Conservation (phyloP, 2,329 filamentous ascomycete genomes). For the Colletotrichum aenigma region DNA sequence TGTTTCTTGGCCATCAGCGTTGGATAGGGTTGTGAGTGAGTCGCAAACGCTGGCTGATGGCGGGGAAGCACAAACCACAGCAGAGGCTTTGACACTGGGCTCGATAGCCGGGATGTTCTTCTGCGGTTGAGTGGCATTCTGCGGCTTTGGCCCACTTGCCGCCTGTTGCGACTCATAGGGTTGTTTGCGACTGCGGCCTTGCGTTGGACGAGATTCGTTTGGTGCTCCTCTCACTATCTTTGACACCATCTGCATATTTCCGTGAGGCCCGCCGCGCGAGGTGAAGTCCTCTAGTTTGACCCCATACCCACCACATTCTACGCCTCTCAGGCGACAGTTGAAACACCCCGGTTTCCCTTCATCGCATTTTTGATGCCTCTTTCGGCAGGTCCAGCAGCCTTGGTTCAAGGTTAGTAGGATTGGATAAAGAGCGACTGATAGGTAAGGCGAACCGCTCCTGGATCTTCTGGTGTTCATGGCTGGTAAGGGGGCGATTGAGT, state of each 20-base stretch:
- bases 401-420: background rate
- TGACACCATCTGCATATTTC: background rate
- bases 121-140: background rate
- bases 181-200: background rate
- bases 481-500: background rate
- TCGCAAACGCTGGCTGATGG: background rate
- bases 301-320: background rate
- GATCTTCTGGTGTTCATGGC: background rate
- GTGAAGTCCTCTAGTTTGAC: background rate
- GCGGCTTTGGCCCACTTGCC: background rate
- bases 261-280: background rate
- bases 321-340: background rate
- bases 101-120: background rate
- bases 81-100: background rate
- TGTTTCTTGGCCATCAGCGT: background rate
- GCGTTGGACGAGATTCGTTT: background rate
- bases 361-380: background rate
- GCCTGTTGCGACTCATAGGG: background rate
- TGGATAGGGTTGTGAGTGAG: background rate
- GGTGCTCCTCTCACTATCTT: background rate
- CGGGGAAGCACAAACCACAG: background rate
- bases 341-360: background rate
- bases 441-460: background rate
- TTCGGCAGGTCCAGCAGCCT: background rate
- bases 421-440: background rate